Conservation (phyloP, 2,329 filamentous ascomycete species). For the Phyllosticta citrichinensis region DNA sequence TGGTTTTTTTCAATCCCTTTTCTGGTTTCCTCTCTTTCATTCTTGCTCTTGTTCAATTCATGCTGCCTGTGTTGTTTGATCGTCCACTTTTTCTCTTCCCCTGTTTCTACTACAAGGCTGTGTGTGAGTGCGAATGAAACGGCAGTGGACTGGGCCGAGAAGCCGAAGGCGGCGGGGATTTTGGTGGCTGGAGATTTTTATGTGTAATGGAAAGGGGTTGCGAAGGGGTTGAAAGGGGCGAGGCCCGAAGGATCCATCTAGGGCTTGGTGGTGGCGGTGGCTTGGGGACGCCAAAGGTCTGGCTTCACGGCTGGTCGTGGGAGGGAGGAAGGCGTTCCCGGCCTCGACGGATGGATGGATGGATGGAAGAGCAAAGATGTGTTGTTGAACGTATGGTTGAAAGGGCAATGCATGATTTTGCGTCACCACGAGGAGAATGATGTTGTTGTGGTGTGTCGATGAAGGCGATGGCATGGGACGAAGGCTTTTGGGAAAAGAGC, state of each 20-base stretch:
- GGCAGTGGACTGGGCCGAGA: background rate
- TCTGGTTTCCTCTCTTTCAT: background rate
- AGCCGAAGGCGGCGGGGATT: background rate
- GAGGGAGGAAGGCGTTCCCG: too few relatives aligned
- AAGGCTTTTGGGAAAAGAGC: too few relatives aligned
- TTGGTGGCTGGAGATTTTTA: background rate
- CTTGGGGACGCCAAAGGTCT: background rate
- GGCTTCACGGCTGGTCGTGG: background rate
- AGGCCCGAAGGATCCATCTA: too few relatives aligned
- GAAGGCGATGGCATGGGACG: too few relatives aligned
- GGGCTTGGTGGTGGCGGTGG: too few relatives aligned
- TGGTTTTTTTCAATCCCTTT: background rate
- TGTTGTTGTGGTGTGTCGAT: too few relatives aligned
- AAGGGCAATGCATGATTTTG: too few relatives aligned
- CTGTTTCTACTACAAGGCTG: background rate
- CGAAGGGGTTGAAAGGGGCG: too few relatives aligned
- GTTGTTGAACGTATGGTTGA: too few relatives aligned
- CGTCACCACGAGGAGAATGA: too few relatives aligned
- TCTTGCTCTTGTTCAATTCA: background rate
- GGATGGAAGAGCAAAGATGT: conserved; percentile 2
- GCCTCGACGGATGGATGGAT: background rate
- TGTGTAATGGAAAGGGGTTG: too few relatives aligned
- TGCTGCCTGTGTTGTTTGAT: background rate
- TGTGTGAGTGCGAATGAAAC: background rate
- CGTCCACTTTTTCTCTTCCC: background rate